phyloP scores from a whole-genome alignment of 2,329 filamentous ascomycete species.

The Tolypocladium nubicola region DNA sequence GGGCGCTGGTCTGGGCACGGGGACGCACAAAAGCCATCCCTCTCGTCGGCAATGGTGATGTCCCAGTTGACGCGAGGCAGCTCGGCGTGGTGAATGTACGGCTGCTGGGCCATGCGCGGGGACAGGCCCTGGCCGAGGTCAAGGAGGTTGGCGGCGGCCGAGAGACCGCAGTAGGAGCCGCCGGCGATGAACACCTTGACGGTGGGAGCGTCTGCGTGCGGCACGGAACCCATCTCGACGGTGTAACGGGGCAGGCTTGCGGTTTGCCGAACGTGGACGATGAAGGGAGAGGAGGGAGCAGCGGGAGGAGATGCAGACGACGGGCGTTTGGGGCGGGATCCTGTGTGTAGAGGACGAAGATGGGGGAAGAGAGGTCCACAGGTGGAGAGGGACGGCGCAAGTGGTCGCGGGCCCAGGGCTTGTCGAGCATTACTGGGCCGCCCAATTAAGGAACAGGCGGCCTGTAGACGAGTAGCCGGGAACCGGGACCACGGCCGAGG shows the following conservation, averaged over 20 bases:
- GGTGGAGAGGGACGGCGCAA: neutral
- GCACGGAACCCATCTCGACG: slow-evolving; percentile 18
- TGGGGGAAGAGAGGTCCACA: neutral
- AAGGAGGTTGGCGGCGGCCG: slow-evolving; percentile 54
- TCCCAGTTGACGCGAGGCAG: slow-evolving; percentile 45
- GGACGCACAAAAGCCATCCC: slow-evolving; percentile 70
- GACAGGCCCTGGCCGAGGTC: slow-evolving; percentile 50
- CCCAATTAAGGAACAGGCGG: neutral
- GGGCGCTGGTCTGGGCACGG: neutral
- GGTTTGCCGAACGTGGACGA: neutral
- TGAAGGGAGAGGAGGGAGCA: neutral
- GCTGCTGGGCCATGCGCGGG: slow-evolving; percentile 31
- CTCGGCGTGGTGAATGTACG: slow-evolving; percentile 27
- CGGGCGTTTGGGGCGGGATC: neutral
- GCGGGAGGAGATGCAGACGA: neutral
- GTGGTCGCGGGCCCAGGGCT: neutral
- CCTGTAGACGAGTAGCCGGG: neutral
- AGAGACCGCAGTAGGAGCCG: slow-evolving; percentile 62
- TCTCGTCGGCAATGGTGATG: slow-evolving; percentile 66
- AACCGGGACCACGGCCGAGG: neutral
- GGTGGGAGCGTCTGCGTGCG: slow-evolving; percentile 16
- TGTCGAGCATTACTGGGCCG: neutral
- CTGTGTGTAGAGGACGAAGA: neutral
- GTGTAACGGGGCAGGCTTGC: neutral
- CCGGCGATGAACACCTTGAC: slow-evolving; percentile 57